A percentile compares a stretch with the other conserved stretches of the same genome.
These are phyloP conservation scores for Populus hybrid DNA, from an alignment of 441 rosid genomes.

Conservation along the genomic window DNA sequence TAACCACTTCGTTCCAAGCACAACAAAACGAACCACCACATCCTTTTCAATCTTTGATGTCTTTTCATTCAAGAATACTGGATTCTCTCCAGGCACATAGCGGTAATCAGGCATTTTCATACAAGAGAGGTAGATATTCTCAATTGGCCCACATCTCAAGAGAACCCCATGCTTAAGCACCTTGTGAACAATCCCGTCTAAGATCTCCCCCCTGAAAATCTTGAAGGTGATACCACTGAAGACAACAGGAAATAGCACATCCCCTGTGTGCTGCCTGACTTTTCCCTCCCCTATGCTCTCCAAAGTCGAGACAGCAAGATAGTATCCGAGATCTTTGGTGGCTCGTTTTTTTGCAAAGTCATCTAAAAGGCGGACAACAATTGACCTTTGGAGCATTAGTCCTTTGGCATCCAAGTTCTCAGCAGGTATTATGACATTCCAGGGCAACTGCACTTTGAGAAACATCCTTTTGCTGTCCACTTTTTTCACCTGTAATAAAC, in stretches of 20 bases:
- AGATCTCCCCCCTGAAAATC: constrained; percentile 69
- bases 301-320: constrained; percentile 50
- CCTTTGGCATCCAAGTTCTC: constrained; percentile 61
- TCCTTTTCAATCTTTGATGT: constrained; percentile 55
- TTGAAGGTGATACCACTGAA: constrained; percentile 75
- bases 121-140: constrained; percentile 51
- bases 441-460: constrained; percentile 65
- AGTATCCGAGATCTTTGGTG: constrained; percentile 69
- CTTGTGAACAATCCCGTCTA: constrained; percentile 64
- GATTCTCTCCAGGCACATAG: constrained; percentile 61
- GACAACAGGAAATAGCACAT: constrained; percentile 68
- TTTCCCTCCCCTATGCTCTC: constrained; percentile 70
- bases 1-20: constrained; percentile 66
- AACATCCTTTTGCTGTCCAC: constrained; percentile 30
- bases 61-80: constrained; percentile 62
- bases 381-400: constrained; percentile 59
- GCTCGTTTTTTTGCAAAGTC: constrained; percentile 64
- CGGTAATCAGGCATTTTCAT: constrained; percentile 57
- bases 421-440: constrained; percentile 78
- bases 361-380: constrained; percentile 51
- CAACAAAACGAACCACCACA: constrained; percentile 48
- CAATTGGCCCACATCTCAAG: constrained; percentile 66
- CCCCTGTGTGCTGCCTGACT: constrained; percentile 62
- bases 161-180: constrained; percentile 80
- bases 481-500: constrained; percentile 20